Base-by-base conservation (phyloP, 2,329 filamentous ascomycete species). In the Stagonosporopsis tanaceti region DNA sequence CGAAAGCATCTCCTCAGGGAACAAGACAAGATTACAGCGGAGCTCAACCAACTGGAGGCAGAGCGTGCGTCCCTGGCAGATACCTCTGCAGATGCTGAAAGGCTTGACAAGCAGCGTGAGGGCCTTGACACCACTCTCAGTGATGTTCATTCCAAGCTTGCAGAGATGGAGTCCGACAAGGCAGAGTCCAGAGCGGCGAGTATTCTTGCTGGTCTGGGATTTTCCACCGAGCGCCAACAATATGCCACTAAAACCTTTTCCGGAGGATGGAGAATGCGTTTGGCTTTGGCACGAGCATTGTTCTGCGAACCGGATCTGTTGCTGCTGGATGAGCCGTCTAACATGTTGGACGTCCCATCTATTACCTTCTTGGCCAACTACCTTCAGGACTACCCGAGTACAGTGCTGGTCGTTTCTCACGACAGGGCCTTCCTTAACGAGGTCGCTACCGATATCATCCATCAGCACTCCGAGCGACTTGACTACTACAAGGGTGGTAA, bases 341-440 rank as follows among this genome's bases (percentile, higher is more conserved):
- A 98, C 88, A 98, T 98, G 94, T 93, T 99, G 92, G 95, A 98
- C 80, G 95, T 99, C 56, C 95, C 95, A n/a, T 98, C 95, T 24
- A 98, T 99, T 74, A 96, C 95, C 54, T 99, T 98, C 86, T 85
- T 99, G 76, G 91, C 94, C 45, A 94, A 93, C 72, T 99, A 99
- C 75, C 89, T 99, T 8, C 93, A 97, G 77, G 84, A 83, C 46
- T 99, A 99, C 74, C 94, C 94, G 37, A 97, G 92, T 78, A 98
- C 95, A 2, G 88, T 99, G 27, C 84, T 99, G 14, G 94, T 99
- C 51, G 95, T 99, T 64, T 97, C 92, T 77, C 95, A 99, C 90
- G 95, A 99, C 86, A 88, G 95, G 84, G 93, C 95, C 1, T 99
- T 99, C 85, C 85, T 99, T 69, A 97, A 99, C 81, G 95, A 99